phyloP scores from a whole-genome alignment of 1,284 basidiomycete genomes.

The Farysia itapuensis region DNA sequence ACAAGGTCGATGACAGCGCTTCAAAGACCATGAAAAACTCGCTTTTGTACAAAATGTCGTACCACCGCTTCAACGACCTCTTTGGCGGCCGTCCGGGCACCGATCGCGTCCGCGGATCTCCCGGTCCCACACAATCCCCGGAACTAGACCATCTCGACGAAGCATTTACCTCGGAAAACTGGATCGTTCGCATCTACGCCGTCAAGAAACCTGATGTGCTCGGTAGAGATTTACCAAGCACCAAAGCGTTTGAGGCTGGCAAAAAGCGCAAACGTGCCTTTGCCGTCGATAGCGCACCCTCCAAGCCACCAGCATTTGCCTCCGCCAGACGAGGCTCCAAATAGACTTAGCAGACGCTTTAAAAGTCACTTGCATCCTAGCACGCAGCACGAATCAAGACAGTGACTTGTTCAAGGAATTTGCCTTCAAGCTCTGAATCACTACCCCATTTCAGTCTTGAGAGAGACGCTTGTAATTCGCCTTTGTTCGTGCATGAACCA shows the following conservation, averaged over 20 bases:
- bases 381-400: too few species aligned
- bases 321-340: neutral
- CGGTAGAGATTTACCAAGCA: slow-evolving; percentile 71
- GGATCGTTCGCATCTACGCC: slow-evolving; percentile 76
- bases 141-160: slow-evolving; percentile 55
- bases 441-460: too few species aligned
- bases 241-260: slow-evolving; percentile 79
- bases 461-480: too few species aligned
- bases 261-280: slow-evolving; percentile 70
- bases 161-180: slow-evolving; percentile 58
- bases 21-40: slow-evolving; percentile 89
- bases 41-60: slow-evolving; percentile 69
- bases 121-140: slow-evolving; percentile 37
- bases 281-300: too few species aligned
- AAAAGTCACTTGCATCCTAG: too few species aligned
- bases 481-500: too few species aligned
- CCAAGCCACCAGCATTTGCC: too few species aligned
- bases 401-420: too few species aligned
- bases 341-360: too few species aligned
- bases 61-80: slow-evolving; percentile 57
- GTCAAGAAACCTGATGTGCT: slow-evolving; percentile 93
- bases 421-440: too few species aligned
- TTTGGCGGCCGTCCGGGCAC: slow-evolving; percentile 60
- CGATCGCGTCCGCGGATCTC: slow-evolving; percentile 50
- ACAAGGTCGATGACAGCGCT: slow-evolving; percentile 85